phyloP scores from a whole-genome alignment of 768 basidiomycete species.

The Mycena venus region DNA sequence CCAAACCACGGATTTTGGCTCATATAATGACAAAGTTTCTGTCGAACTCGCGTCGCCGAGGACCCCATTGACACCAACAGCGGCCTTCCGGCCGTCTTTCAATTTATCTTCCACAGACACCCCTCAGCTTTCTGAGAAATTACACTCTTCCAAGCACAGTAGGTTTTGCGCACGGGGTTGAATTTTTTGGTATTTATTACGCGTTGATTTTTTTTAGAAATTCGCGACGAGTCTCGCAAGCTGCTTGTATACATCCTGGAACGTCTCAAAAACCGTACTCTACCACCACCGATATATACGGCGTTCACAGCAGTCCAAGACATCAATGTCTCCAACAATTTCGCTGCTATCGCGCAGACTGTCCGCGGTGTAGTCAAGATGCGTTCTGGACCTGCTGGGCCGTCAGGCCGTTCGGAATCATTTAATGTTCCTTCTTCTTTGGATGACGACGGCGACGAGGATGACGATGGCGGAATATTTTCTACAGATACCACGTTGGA shows the following conservation, averaged over 20 bases:
- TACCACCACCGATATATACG: slow-evolving; percentile 68
- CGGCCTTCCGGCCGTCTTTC: slow-evolving; percentile 36
- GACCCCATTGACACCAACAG: slow-evolving; percentile 41
- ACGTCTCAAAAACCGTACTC: slow-evolving; percentile 69
- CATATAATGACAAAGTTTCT: slow-evolving; percentile 19
- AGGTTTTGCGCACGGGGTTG: not conserved
- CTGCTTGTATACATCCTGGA: slow-evolving; percentile 74
- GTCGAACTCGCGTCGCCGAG: slow-evolving; percentile 41
- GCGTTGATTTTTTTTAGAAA: slow-evolving; percentile 24
- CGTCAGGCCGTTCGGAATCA: slow-evolving; percentile 39
- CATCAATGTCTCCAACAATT: slow-evolving; percentile 43
- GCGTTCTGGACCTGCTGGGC: slow-evolving; percentile 38
- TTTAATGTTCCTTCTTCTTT: slow-evolving; percentile 35
- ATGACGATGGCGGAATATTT: slow-evolving; percentile 59
- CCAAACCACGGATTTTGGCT: slow-evolving; percentile 13
- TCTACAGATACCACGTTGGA: slow-evolving; percentile 77
- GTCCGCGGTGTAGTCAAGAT: slow-evolving; percentile 60
- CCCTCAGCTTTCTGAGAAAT: slow-evolving; percentile 33
- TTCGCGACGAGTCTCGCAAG: slow-evolving; percentile 75
- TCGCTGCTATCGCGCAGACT: slow-evolving; percentile 59
- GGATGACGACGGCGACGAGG: slow-evolving; percentile 65
- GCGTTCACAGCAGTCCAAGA: slow-evolving; percentile 45
- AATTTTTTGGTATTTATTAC: not conserved
- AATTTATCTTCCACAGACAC: slow-evolving; percentile 34
- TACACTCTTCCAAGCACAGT: slow-evolving; percentile 47